A percentile compares a stretch with the other conserved stretches of the same genome.
phyloP scores from a whole-genome alignment of 1,139 yeast genomes.

The Scheffersomyces segobiensis region DNA sequence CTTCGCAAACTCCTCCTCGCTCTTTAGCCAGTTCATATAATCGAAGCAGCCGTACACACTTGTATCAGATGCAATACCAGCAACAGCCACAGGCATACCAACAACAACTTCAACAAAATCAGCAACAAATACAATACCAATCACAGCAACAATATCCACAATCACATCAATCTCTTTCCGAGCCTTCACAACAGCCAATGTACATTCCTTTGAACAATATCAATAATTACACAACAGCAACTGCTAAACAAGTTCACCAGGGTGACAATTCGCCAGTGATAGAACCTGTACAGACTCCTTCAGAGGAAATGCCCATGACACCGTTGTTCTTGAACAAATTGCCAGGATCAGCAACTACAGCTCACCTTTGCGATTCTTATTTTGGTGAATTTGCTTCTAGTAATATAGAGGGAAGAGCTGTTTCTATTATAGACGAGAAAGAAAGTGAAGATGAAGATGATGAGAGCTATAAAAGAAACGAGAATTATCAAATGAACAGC shows the following conservation, averaged over 20 bases:
- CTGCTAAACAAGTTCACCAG: constrained; percentile 10
- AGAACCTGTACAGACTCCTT: constrained; percentile 46
- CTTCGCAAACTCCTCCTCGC: constrained; percentile 54
- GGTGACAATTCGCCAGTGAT: constrained; percentile 39
- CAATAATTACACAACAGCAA: constrained; percentile 10
- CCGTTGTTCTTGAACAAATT: constrained; percentile 34
- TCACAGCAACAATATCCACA: not conserved
- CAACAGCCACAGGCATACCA: constrained; percentile 1
- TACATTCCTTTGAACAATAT: constrained; percentile 4
- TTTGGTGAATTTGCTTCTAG: constrained; percentile 10
- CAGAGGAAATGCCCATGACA: constrained; percentile 49
- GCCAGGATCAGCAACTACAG: constrained; percentile 1
- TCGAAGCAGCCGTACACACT: constrained; percentile 16
- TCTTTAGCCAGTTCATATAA: constrained; percentile 25
- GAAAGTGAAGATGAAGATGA: constrained; percentile 11
- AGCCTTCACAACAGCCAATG: constrained; percentile 4
- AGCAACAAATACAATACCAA: constrained; percentile 4
- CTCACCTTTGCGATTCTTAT: constrained; percentile 10
- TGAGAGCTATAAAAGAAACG: not conserved
- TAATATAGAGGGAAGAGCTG: not conserved
- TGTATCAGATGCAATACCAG: constrained; percentile 17
- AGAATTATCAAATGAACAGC: constrained; percentile 4
- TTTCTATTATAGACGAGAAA: constrained; percentile 5
- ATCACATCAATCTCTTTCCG: constrained; percentile 4
- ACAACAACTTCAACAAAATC: constrained; percentile 8